Evolutionary conservation across 306 rosid genomes (phyloP).

Genomic region (Cucurbita moschata): DNA sequence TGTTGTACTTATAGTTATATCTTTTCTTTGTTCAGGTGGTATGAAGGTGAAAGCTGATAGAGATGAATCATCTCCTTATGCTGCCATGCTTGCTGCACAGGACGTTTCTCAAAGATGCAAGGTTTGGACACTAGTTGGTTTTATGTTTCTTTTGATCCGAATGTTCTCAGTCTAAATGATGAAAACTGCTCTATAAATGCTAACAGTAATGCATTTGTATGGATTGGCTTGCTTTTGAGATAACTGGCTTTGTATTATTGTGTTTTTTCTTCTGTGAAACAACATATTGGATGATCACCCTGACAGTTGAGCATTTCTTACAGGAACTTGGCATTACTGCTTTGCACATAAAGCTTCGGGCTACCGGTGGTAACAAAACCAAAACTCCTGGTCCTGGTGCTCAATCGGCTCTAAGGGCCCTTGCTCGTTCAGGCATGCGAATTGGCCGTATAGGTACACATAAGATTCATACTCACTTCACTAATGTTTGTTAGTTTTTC

Average conservation of each 20-base stretch:
- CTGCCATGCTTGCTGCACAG: slow-evolving; percentile 94
- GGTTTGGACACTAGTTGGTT: slow-evolving; percentile 18
- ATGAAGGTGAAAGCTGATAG: slow-evolving; percentile 93
- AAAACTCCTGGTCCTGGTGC: slow-evolving; percentile 49
- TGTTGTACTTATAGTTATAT: background rate
- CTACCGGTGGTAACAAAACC: slow-evolving; percentile 50
- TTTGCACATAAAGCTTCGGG: slow-evolving; percentile 40
- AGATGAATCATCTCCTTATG: slow-evolving; percentile 85
- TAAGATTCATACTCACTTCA: background rate
- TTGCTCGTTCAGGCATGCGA: slow-evolving; percentile 52
- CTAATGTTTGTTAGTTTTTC: background rate
- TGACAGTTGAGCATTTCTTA: background rate
- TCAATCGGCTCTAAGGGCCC: slow-evolving; percentile 44
- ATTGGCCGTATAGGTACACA: slow-evolving; percentile 39
- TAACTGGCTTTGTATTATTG: background rate
- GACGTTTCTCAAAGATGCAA: slow-evolving; percentile 79
- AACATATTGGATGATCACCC: background rate
- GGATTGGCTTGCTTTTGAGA: background rate
- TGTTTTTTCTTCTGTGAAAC: background rate
- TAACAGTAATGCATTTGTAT: background rate
- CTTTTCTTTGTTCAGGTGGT: slow-evolving; percentile 36
- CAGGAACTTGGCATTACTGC: slow-evolving; percentile 51
- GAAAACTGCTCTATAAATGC: background rate
- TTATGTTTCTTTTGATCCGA: background rate
- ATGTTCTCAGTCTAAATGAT: background rate